Evolutionary conservation across 2,329 filamentous ascomycete species (phyloP).

Genomic region (Rachicladosporium sp.): DNA sequence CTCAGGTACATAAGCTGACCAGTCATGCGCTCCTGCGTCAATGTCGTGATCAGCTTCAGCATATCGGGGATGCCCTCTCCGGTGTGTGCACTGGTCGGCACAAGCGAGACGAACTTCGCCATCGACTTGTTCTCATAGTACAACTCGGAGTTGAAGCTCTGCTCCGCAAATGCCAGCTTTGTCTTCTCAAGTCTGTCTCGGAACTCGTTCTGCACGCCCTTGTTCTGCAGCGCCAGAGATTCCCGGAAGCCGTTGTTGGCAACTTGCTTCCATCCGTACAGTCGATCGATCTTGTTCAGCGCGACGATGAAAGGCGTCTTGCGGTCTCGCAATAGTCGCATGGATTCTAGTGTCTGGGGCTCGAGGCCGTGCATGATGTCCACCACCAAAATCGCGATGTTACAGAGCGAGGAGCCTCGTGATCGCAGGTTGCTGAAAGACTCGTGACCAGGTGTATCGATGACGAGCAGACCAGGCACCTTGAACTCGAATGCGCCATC

Average conservation of each 20-base stretch:
- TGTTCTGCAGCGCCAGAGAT: conserved; percentile 77
- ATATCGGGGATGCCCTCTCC: conserved; percentile 98
- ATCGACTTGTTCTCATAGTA: conserved; percentile 98
- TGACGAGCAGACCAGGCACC: conserved; percentile 88
- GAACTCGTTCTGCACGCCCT: conserved; percentile 90
- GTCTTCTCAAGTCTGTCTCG: conserved; percentile 78
- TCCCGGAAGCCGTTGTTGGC: conserved; percentile 98
- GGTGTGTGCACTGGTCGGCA: conserved; percentile 95
- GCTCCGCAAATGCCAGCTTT: conserved; percentile 87
- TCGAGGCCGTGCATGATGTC: conserved; percentile 99
- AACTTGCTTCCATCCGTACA: conserved; percentile 97
- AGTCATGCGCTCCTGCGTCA: conserved; percentile 96
- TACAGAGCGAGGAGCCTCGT: conserved; percentile 93
- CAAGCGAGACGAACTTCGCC: conserved; percentile 86
- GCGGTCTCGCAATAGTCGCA: conserved; percentile 81
- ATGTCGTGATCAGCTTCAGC: conserved; percentile 83
- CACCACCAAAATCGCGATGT: conserved; percentile 96
- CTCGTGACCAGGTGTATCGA: conserved; percentile 98
- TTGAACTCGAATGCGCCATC: conserved; percentile 91
- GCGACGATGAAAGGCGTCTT: conserved; percentile 98
- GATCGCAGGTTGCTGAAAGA: conserved; percentile 98
- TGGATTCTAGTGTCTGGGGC: conserved; percentile 92
- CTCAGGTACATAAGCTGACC: conserved; percentile 95
- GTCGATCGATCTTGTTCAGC: conserved; percentile 98
- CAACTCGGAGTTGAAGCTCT: conserved; percentile 94